These are phyloP conservation scores for Yamadazyma nakazawae DNA, from an alignment of 805 yeast species.

Conservation along the genomic window DNA sequence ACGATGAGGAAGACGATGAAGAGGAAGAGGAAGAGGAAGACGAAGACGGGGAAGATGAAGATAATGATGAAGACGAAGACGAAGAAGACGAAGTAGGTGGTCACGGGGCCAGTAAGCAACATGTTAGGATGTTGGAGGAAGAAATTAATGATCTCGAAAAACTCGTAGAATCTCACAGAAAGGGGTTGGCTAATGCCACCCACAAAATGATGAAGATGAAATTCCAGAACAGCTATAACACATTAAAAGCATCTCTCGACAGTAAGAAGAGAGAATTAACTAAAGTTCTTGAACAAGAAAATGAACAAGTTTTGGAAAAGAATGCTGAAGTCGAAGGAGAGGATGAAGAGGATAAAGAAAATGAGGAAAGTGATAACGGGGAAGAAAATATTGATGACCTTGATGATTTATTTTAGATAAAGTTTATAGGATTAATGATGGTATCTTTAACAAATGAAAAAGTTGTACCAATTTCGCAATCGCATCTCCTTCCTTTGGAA, in stretches of 20 bases:
- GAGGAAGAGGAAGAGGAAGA: conserved; percentile 52
- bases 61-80: conserved; percentile 51
- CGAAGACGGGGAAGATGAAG: conserved; percentile 55
- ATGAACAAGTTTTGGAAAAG: conserved; percentile 22
- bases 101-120: conserved; percentile 49
- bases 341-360: conserved; percentile 27
- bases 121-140: conserved; percentile 68
- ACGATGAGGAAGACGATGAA: conserved; percentile 44
- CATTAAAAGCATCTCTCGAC: conserved; percentile 78
- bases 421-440: background rate
- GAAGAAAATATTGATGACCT: conserved; percentile 30
- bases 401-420: conserved; percentile 32
- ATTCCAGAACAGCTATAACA: conserved; percentile 73
- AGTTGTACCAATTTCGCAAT: conserved; percentile 4
- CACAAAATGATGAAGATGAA: conserved; percentile 86
- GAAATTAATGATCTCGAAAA: conserved; percentile 78
- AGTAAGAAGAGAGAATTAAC: conserved; percentile 67
- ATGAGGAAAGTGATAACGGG: conserved; percentile 14
- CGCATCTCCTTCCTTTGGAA: conserved; percentile 9
- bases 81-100: conserved; percentile 50
- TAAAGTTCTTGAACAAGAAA: conserved; percentile 24
- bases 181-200: conserved; percentile 66
- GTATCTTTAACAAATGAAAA: conserved; percentile 2
- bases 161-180: conserved; percentile 72
- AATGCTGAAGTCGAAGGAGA: conserved; percentile 25